These are phyloP conservation scores for Purshia tridentata DNA, from an alignment of 306 rosid species.

Conservation along the genomic window DNA sequence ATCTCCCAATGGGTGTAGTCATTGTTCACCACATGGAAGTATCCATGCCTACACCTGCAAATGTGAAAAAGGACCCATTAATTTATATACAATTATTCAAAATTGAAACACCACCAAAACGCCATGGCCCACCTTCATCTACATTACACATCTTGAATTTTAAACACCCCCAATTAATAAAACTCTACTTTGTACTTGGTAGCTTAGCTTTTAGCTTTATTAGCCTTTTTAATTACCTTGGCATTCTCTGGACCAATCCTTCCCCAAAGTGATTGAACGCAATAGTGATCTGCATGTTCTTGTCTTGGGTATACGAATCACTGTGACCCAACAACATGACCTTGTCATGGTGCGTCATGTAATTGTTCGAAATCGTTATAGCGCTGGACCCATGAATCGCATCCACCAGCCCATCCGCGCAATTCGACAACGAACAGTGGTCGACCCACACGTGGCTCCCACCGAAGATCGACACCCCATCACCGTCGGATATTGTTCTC, in stretches of 20 bases:
- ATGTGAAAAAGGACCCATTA: background rate
- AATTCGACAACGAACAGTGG: constrained; percentile 83
- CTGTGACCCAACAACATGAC: constrained; percentile 94
- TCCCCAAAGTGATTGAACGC: constrained; percentile 98
- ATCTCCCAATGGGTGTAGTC: constrained; percentile 99
- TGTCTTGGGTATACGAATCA: constrained; percentile 77
- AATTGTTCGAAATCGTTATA: constrained; percentile 87
- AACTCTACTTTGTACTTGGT: background rate
- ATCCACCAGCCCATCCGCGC: constrained; percentile 76
- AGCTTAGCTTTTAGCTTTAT: too few species aligned
- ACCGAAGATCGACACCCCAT: constrained; percentile 92
- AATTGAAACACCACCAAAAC: constrained; percentile 1
- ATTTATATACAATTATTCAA: background rate
- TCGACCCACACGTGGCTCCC: constrained; percentile 96
- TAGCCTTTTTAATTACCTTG: constrained; percentile 53
- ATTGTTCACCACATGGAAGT: constrained; percentile 98
- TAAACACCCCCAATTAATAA: background rate
- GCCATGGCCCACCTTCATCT: background rate
- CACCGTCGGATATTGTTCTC: constrained; percentile 91
- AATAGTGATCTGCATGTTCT: constrained; percentile 90
- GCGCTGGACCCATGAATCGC: constrained; percentile 89
- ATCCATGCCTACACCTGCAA: constrained; percentile 91
- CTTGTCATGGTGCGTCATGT: constrained; percentile 95
- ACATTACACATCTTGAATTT: background rate
- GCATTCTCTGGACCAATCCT: constrained; percentile 97